Conservation (phyloP, 768 basidiomycete genomes). For the Xerocomellus intermedius region DNA sequence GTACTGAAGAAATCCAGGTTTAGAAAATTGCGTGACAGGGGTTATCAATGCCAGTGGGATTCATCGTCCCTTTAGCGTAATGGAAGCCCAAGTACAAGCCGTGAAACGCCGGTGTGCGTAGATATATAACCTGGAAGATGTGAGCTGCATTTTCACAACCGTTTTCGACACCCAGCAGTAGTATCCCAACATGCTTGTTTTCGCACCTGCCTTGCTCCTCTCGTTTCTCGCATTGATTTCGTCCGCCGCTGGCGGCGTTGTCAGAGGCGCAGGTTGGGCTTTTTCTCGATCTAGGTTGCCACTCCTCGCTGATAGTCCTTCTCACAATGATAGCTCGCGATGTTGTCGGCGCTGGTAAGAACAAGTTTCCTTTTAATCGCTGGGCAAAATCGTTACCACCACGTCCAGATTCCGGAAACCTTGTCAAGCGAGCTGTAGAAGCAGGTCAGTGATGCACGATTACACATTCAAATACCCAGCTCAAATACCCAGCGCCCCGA, state of each 20-base stretch:
- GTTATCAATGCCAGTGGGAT: not conserved
- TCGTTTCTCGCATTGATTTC: conserved; percentile 12
- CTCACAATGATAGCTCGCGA: not conserved
- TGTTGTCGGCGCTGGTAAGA: conserved; percentile 1
- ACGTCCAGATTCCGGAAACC: not conserved
- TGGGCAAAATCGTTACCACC: not conserved
- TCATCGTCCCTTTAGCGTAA: not conserved
- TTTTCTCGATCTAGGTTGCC: not conserved
- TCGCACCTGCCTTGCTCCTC: conserved; percentile 9
- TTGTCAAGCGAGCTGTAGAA: not conserved
- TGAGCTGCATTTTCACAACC: not conserved
- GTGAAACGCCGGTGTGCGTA: not conserved
- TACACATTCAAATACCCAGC: not conserved
- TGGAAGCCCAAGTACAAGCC: not conserved
- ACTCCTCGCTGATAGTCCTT: not conserved
- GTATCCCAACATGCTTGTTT: conserved; percentile 9
- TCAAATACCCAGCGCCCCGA: not conserved
- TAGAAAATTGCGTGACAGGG: not conserved
- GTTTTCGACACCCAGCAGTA: not conserved
- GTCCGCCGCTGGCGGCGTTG: conserved; percentile 2
- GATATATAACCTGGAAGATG: conserved; percentile 11
- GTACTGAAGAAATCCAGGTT: not conserved
- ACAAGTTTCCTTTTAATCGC: not conserved
- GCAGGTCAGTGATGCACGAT: conserved; percentile 8
- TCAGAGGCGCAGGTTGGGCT: conserved; percentile 10